These are phyloP conservation scores for Malania oleifera DNA, from an alignment of 164 flowering plant species.

Conservation along the genomic window DNA sequence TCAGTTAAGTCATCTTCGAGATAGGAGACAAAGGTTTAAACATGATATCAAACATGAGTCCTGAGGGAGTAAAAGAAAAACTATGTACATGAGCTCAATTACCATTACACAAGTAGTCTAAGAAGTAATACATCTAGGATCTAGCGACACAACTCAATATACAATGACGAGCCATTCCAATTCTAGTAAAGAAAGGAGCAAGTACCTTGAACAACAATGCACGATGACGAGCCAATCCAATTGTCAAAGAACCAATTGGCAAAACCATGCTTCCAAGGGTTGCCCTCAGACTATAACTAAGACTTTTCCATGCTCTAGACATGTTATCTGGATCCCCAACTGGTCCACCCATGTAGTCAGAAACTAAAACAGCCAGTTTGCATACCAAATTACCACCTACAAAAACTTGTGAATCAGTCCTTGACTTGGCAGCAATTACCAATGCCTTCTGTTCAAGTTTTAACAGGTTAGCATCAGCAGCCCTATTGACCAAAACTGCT, in stretches of 20 bases:
- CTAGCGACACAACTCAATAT: too few species aligned
- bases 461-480: constrained; percentile 66
- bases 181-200: neutral
- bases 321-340: constrained; percentile 82
- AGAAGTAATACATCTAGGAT: too few species aligned
- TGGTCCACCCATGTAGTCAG: constrained; percentile 92
- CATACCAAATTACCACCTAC: constrained; percentile 40
- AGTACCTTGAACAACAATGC: constrained; percentile 88
- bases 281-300: constrained; percentile 48
- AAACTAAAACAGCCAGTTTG: constrained; percentile 69
- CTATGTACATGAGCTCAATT: too few species aligned
- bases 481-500: constrained; percentile 76
- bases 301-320: constrained; percentile 60
- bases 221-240: constrained; percentile 96
- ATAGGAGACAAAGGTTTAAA: too few species aligned
- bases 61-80: too few species aligned
- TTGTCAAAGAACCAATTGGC: constrained; percentile 83
- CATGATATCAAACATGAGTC: too few species aligned
- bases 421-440: constrained; percentile 48
- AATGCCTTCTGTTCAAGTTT: constrained; percentile 72
- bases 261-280: constrained; percentile 76
- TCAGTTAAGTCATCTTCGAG: too few species aligned
- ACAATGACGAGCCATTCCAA: too few species aligned
- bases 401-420: constrained; percentile 36
- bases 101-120: too few species aligned